Evolutionary conservation across 1,284 basidiomycete species (phyloP).

Genomic region (Phylloporus sp.): DNA sequence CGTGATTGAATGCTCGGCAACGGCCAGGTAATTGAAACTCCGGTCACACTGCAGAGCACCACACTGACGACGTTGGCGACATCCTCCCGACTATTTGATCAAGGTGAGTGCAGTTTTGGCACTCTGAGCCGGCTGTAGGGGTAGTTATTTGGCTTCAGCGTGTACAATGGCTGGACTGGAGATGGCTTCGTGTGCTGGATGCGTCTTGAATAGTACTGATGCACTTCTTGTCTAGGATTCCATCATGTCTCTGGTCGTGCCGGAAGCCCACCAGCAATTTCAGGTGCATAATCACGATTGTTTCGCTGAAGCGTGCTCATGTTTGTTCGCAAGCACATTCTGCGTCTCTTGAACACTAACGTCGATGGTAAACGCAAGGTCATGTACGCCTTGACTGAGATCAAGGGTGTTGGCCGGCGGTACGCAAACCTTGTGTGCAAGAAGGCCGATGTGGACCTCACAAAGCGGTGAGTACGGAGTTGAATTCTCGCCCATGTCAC

Average conservation of each 20-base stretch:
- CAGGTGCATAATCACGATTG: conserved; percentile 59
- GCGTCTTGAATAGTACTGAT: conserved; percentile 32
- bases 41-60: conserved; percentile 17
- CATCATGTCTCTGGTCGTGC: conserved; percentile 91
- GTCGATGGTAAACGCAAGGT: conserved; percentile 99
- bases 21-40: conserved; percentile 36
- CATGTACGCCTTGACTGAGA: conserved; percentile 97
- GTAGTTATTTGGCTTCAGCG: not conserved
- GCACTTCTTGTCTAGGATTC: conserved; percentile 12
- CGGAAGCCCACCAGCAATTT: conserved; percentile 92
- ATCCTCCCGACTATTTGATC: conserved; percentile 27
- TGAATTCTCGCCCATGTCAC: not conserved
- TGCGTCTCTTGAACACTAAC: conserved; percentile 99
- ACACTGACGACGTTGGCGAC: conserved; percentile 24
- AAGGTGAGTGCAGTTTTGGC: conserved; percentile 34
- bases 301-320: conserved; percentile 13
- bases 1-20: conserved; percentile 37
- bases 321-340: conserved; percentile 75
- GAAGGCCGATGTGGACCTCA: conserved; percentile 99
- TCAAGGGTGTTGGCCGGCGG: conserved; percentile 99
- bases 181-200: conserved; percentile 26
- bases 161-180: not conserved
- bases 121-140: not conserved
- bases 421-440: conserved; percentile 99
- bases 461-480: conserved; percentile 86